A percentile compares a stretch with the other conserved stretches of the same genome.
Evolutionary conservation across 495 filamentous ascomycete genomes (phyloP).

Genomic region (Parathielavia appendiculata): DNA sequence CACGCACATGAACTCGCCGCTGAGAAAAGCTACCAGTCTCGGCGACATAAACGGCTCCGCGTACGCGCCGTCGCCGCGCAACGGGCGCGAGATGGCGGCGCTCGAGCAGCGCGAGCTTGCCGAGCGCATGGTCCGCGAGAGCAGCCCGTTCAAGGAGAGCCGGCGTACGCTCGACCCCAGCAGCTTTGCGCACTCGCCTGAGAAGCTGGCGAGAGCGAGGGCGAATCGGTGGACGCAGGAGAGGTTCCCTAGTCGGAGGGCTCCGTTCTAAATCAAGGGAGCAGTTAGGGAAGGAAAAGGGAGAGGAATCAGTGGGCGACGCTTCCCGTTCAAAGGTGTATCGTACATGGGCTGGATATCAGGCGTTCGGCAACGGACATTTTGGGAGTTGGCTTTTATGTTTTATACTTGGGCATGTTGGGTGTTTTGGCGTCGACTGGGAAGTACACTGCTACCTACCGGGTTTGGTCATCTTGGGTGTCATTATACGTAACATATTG

Average conservation of each 20-base stretch:
- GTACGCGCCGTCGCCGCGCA: constrained; percentile 37
- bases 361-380: neutral
- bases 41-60: constrained; percentile 35
- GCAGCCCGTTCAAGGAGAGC: constrained; percentile 28
- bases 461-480: neutral
- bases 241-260: constrained; percentile 39
- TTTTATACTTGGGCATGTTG: neutral
- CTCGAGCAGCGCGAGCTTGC: constrained; percentile 41
- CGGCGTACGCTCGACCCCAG: constrained; percentile 6
- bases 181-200: constrained; percentile 20
- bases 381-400: neutral
- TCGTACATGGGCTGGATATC: neutral
- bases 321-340: neutral
- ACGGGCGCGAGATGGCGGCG: constrained; percentile 50
- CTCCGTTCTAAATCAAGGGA: neutral
- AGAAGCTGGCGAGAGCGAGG: constrained; percentile 27
- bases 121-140: constrained; percentile 28
- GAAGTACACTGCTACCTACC: neutral
- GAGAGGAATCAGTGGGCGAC: too few relatives aligned
- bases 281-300: neutral
- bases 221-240: constrained; percentile 34
- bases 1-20: constrained; percentile 72
- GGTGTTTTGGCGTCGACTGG: neutral
- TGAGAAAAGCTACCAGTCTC: constrained; percentile 58
- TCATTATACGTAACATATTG: neutral